These are phyloP conservation scores for Dendrobium officinale DNA, from an alignment of 106 monocot genomes.

Conservation along the genomic window DNA sequence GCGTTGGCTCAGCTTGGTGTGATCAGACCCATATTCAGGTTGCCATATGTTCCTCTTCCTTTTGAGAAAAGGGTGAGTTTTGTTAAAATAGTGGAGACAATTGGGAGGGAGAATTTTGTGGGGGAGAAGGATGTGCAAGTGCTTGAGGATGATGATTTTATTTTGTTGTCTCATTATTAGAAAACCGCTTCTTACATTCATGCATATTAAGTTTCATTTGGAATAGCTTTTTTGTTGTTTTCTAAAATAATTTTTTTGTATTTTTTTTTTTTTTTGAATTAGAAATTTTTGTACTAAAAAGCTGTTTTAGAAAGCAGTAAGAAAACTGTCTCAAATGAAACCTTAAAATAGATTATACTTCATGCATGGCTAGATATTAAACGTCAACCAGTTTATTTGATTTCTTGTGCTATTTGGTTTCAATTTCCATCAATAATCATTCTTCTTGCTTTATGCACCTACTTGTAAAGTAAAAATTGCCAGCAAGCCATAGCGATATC, in stretches of 20 bases:
- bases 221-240: too few relatives aligned
- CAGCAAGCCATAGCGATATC: background rate
- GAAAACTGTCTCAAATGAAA: too few relatives aligned
- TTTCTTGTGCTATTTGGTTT: background rate
- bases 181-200: background rate
- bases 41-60: conserved; percentile 76
- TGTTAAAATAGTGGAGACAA: conserved; percentile 53
- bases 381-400: background rate
- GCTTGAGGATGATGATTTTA: conserved; percentile 77
- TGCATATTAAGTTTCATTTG: background rate
- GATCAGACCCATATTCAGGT: conserved; percentile 53
- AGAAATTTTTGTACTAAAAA: too few relatives aligned
- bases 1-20: conserved; percentile 83
- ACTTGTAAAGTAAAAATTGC: background rate
- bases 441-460: background rate
- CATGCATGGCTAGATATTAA: too few relatives aligned
- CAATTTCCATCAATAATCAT: background rate
- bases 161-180: conserved; percentile 48
- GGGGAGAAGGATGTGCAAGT: conserved; percentile 57
- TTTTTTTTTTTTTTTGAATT: too few relatives aligned
- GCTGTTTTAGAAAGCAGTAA: too few relatives aligned
- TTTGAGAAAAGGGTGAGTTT: conserved; percentile 48
- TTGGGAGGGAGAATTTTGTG: conserved; percentile 70
- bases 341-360: too few relatives aligned
- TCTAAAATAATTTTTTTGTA: too few relatives aligned